phyloP scores from a whole-genome alignment of 2,329 filamentous ascomycete species.

The Paraconiothyrium brasiliense region DNA sequence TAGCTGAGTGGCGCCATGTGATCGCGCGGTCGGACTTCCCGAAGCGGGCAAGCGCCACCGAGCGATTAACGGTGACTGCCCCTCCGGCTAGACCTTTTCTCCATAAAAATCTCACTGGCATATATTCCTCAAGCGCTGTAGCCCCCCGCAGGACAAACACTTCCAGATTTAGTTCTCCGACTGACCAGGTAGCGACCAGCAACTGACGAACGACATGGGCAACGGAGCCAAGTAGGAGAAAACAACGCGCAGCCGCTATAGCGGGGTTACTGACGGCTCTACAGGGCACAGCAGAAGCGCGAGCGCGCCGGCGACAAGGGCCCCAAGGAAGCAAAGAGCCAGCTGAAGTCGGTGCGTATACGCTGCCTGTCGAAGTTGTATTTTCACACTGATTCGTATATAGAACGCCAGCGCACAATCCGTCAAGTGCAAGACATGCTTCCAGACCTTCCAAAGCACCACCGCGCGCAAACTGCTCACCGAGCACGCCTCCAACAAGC shows the following conservation, averaged over 20 bases:
- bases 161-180: conserved; percentile 19
- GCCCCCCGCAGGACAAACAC: conserved; percentile 15
- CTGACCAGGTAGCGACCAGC: conserved; percentile 17
- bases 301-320: conserved; percentile 45
- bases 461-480: conserved; percentile 75
- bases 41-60: conserved; percentile 20
- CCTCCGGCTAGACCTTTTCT: conserved; percentile 31
- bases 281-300: conserved; percentile 50
- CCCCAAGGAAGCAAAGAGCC: conserved; percentile 45
- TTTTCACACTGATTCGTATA: conserved; percentile 7
- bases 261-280: conserved; percentile 29
- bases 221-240: conserved; percentile 49
- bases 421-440: conserved; percentile 81
- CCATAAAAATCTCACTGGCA: conserved; percentile 31
- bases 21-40: conserved; percentile 18
- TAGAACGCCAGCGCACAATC: conserved; percentile 78
- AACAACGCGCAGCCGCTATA: not conserved
- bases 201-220: conserved; percentile 40
- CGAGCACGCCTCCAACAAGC: conserved; percentile 79
- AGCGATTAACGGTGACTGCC: conserved; percentile 18
- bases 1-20: conserved; percentile 5
- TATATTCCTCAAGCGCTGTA: conserved; percentile 16
- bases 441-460: conserved; percentile 80
- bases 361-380: not conserved
- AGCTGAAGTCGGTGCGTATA: conserved; percentile 47